A percentile compares a stretch with the other conserved stretches of the same genome.
These are phyloP conservation scores for Piper betle DNA, from an alignment of 164 flowering plant genomes.

Conservation along the genomic window DNA sequence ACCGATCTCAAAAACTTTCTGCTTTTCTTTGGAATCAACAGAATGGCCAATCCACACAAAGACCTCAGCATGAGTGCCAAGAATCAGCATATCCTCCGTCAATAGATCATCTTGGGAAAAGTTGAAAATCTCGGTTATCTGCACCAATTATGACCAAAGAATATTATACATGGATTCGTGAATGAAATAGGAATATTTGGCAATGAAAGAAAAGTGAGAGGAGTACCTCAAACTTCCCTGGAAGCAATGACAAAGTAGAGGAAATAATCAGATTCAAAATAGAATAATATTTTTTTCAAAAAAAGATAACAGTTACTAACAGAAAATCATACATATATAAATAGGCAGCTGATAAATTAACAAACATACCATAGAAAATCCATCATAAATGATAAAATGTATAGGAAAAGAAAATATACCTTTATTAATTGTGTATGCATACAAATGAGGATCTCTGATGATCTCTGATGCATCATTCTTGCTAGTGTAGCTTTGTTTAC, in stretches of 20 bases:
- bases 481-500: slow-evolving; percentile 82
- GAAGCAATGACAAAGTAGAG: slow-evolving; percentile 14
- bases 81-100: slow-evolving; percentile 87
- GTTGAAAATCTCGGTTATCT: slow-evolving; percentile 89
- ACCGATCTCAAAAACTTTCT: slow-evolving; percentile 78
- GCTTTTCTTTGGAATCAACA: slow-evolving; percentile 80
- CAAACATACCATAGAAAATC: too few relatives aligned
- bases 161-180: neutral
- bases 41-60: slow-evolving; percentile 96
- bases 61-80: slow-evolving; percentile 95
- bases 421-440: slow-evolving; percentile 58
- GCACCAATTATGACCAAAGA: slow-evolving; percentile 5
- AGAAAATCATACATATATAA: neutral
- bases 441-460: slow-evolving; percentile 87
- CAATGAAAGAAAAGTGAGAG: neutral
- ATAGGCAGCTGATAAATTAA: too few relatives aligned
- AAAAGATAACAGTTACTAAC: neutral
- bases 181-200: slow-evolving; percentile 1
- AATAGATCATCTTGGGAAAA: slow-evolving; percentile 93
- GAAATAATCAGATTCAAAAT: slow-evolving; percentile 11
- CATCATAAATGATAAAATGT: too few relatives aligned
- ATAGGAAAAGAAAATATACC: slow-evolving; percentile 26
- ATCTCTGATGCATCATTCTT: slow-evolving; percentile 49
- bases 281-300: neutral
- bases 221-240: slow-evolving; percentile 95